Evolutionary conservation across 106 monocot genomes (phyloP), one percentile per base, ranked within the genome.

Genomic region (Acorus gramineus): DNA sequence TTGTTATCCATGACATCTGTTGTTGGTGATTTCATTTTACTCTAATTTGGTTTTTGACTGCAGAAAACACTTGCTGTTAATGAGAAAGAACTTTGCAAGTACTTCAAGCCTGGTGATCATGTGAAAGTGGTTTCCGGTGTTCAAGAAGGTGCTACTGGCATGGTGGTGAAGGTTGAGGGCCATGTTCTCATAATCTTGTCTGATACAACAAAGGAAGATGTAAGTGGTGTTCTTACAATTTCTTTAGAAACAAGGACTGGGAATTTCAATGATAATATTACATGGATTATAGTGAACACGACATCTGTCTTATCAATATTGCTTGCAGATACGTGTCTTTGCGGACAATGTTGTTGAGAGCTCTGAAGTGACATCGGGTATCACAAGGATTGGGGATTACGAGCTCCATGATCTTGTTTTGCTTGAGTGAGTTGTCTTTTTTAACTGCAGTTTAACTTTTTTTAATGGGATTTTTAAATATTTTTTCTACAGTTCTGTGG

Each of bases 291-390:
- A 28, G 28, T 28, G 28, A 28, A 28, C 28, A 28, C 28, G 1
- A 28, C 28, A 28, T 28, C 28, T 28, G 28, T 28, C 28, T 28
- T 28, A 28, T 28, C 28, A 28, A 28, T 28, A 28, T 28, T 28
- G 28, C 28, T 28, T 28, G 28, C 72, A 99, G 98, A 76, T 99
- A 8, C 88, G 85, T 67, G 98, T 99, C 59, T 99, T 99, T 86
- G 91, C 98, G 0, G 98, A 99, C 70, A 81, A 99, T 80, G 98
- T 99, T 65, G 98, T 92, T 9, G 92, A 92, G 71, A 99, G 98
- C 55, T 92, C 92, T 68, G 98, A 99, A 81, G 88, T 99, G 55
- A 99, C 98, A 13, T 83, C 83, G 3, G 98, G 98, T n/a, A 69
- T 86, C 56, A 99, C 88, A 4, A 78, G 75, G 69, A 79, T 92